phyloP scores from a whole-genome alignment of 2,329 filamentous ascomycete genomes.

The Ophioceras dolichostomum region DNA sequence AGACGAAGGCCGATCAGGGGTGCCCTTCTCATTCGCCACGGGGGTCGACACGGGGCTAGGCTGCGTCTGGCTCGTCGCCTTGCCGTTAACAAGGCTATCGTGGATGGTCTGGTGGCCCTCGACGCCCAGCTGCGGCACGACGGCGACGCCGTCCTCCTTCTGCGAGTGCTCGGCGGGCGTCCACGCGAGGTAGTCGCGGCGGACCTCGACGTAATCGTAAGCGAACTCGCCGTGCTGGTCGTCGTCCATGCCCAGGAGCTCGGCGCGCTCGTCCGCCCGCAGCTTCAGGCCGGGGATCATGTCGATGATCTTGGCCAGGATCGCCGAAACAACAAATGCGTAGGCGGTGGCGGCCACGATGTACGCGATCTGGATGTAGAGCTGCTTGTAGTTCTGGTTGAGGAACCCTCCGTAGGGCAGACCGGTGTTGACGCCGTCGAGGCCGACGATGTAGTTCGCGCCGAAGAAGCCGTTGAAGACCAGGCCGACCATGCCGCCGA shows the following conservation, averaged over 20 bases:
- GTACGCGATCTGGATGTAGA: conserved; percentile 74
- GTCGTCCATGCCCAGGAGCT: conserved; percentile 80
- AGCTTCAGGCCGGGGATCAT: conserved; percentile 66
- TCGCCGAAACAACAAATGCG: conserved; percentile 59
- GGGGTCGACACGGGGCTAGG: not conserved
- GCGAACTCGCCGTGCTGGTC: conserved; percentile 85
- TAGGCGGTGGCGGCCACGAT: conserved; percentile 55
- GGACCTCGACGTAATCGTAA: conserved; percentile 79
- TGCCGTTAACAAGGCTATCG: conserved; percentile 2
- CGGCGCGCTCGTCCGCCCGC: conserved; percentile 68
- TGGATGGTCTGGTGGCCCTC: conserved; percentile 52
- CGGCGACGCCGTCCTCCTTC: conserved; percentile 40
- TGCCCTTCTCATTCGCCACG: too few species aligned
- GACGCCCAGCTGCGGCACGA: conserved; percentile 61
- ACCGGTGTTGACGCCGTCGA: conserved; percentile 65
- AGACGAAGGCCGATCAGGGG: too few species aligned
- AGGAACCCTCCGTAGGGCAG: conserved; percentile 55
- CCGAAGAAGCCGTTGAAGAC: conserved; percentile 65
- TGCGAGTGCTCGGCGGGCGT: conserved; percentile 62
- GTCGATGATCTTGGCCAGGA: conserved; percentile 66
- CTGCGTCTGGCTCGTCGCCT: not conserved
- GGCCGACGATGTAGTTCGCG: conserved; percentile 56
- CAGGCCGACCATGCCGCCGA: conserved; percentile 57
- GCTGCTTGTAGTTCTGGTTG: conserved; percentile 59
- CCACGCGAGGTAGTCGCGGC: conserved; percentile 80